phyloP scores from a whole-genome alignment of 352 stramenopile genomes.

The Globisporangium orthogonon region DNA sequence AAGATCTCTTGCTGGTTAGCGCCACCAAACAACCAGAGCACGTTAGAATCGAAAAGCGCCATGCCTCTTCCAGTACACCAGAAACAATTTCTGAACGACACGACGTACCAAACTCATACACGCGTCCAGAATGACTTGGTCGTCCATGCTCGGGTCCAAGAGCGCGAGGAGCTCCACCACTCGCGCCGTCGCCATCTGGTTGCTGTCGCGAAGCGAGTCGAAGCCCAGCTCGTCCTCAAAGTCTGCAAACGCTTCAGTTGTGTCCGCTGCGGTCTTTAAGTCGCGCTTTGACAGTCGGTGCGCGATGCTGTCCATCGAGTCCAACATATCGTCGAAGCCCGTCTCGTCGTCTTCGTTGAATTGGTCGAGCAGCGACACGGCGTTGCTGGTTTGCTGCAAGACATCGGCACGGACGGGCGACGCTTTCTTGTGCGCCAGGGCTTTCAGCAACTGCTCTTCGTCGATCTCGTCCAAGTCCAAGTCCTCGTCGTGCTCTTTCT shows the following conservation, averaged over 20 bases:
- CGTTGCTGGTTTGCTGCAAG: not conserved
- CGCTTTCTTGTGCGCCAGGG: slow-evolving; percentile 27
- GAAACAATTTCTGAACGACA: not conserved
- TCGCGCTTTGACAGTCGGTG: slow-evolving; percentile 10
- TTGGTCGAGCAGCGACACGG: not conserved
- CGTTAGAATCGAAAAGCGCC: not conserved
- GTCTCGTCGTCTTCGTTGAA: slow-evolving; percentile 17
- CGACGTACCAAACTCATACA: slow-evolving; percentile 55
- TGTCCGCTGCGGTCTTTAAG: slow-evolving; percentile 6
- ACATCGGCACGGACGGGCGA: slow-evolving; percentile 11
- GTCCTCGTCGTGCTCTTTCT: slow-evolving; percentile 51
- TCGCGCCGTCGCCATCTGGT: slow-evolving; percentile 68
- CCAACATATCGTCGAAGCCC: slow-evolving; percentile 10
- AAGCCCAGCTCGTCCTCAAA: slow-evolving; percentile 85
- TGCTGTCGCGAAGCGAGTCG: slow-evolving; percentile 62
- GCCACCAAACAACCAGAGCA: not conserved
- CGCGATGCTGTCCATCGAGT: slow-evolving; percentile 4
- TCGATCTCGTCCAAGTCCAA: slow-evolving; percentile 70
- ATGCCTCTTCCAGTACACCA: not conserved
- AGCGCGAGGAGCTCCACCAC: slow-evolving; percentile 73
- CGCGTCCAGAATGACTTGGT: slow-evolving; percentile 79
- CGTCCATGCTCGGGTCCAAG: slow-evolving; percentile 81
- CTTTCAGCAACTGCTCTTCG: slow-evolving; percentile 48
- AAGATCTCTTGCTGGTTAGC: slow-evolving; percentile 67
- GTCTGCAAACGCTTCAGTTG: slow-evolving; percentile 36